A percentile compares a stretch with the other conserved stretches of the same genome.
Evolutionary conservation across 352 stramenopile genomes (phyloP).

Genomic region (Phytophthora pini): DNA sequence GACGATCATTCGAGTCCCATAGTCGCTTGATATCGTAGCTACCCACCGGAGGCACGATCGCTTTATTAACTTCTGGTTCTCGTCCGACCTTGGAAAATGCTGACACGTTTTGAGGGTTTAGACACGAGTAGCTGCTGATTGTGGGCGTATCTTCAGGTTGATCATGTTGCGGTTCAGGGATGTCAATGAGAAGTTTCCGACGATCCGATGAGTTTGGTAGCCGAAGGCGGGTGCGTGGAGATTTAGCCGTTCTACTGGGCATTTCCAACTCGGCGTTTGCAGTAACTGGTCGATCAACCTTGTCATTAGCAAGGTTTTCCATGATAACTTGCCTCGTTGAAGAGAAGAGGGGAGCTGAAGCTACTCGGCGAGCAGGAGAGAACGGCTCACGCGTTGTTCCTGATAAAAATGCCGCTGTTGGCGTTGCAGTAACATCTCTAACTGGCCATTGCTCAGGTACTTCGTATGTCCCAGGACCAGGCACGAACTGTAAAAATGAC

Average conservation of each 20-base stretch:
- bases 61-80: constrained; percentile 5
- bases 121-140: constrained; percentile 19
- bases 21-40: constrained; percentile 60
- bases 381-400: constrained; percentile 17
- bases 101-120: constrained; percentile 21
- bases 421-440: constrained; percentile 23
- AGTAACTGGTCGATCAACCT: constrained; percentile 6
- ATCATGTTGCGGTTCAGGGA: constrained; percentile 13
- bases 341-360: constrained; percentile 12
- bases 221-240: constrained; percentile 22
- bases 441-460: constrained; percentile 33
- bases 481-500: constrained; percentile 38
- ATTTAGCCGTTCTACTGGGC: constrained; percentile 1
- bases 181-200: constrained; percentile 5
- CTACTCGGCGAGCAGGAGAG: constrained; percentile 4
- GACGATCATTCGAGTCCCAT: constrained; percentile 38
- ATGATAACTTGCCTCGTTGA: constrained; percentile 1
- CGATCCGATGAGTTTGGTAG: constrained; percentile 12
- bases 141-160: background rate
- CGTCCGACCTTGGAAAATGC: constrained; percentile 25
- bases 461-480: constrained; percentile 67
- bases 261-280: background rate
- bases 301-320: constrained; percentile 1
- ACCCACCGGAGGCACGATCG: constrained; percentile 23
- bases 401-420: constrained; percentile 43